Evolutionary conservation across 768 basidiomycete genomes (phyloP), one percentile per base, ranked within the genome.

Genomic region (Lactifluus hygrophoroides): DNA sequence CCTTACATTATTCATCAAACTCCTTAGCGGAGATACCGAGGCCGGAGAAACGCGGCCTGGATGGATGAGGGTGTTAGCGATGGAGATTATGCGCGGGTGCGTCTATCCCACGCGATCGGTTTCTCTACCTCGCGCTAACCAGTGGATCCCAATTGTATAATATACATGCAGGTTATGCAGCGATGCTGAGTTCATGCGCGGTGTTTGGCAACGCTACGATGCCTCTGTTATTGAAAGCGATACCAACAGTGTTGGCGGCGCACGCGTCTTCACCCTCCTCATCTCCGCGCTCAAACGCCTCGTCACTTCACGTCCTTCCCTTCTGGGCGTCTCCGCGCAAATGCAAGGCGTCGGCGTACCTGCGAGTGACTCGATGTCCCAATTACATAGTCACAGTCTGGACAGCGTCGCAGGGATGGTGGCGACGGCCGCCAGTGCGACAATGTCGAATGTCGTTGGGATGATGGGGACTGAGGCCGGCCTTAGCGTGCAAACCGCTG

Each of bases 281-380:
- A 80, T 98, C 40, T 83, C 89, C 0, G 84, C 90, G 0, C 75
- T 99, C 54, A 92, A 92, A 64, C 81, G 93, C 19, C 75, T 97
- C 5, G 79, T 94, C 9, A 93, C 91, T 0, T 93, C 96, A 71
- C 94, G 88, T 60, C 95, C 95, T 0, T 77, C 81, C 1, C 68
- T 95, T 0, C 80, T 98, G 2, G 95, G 95, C 2, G 80, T 88
- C 7, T 75, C 81, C 37, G 69, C 83, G 4, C 88, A 94, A 68
- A 88, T 97, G 79, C 80, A 82, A 56, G 94, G 94, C 2, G 69
- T 93, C 16, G 91, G 90, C 2, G 76, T 88, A 4, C 70, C 74
- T 1, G 65, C 72, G 32, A 74, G 71, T 51, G 52, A 68, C 0
- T 76, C 75, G 61, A 64, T 27, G 64, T 71, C 30, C 63, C 71